phyloP scores from a whole-genome alignment of 2,329 filamentous ascomycete genomes.

The Aspergillus amoenus region DNA sequence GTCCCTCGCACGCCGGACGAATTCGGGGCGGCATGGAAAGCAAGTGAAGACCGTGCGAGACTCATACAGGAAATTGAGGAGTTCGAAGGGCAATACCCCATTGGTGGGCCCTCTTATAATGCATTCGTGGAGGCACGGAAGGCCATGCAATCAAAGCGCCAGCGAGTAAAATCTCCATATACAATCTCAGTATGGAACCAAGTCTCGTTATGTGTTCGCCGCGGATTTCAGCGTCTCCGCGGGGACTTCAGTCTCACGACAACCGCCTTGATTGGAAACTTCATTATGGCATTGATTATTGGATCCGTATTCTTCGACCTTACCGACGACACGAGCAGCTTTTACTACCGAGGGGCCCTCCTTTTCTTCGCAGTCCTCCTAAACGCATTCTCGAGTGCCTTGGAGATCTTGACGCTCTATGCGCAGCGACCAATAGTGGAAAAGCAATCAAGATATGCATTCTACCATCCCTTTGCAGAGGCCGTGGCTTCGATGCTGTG shows the following conservation, averaged over 20 bases:
- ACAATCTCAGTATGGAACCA: constrained; percentile 78
- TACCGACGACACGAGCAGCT: constrained; percentile 62
- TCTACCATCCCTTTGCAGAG: constrained; percentile 91
- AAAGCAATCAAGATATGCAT: constrained; percentile 80
- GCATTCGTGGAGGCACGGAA: constrained; percentile 43
- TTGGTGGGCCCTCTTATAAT: constrained; percentile 42
- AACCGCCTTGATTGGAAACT: constrained; percentile 66
- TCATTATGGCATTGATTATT: constrained; percentile 74
- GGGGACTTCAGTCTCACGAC: constrained; percentile 76
- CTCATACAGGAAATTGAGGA: constrained; percentile 46
- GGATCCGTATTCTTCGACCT: constrained; percentile 80
- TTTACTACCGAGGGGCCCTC: constrained; percentile 75
- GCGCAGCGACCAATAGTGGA: constrained; percentile 89
- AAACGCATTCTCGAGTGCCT: constrained; percentile 77
- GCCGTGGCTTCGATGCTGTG: constrained; percentile 80
- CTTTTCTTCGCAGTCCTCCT: constrained; percentile 86
- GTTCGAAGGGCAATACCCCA: constrained; percentile 43
- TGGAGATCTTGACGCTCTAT: constrained; percentile 85
- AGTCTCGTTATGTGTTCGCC: constrained; percentile 73
- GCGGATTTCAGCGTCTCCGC: constrained; percentile 73
- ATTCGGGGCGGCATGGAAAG: constrained; percentile 60
- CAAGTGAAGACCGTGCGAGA: constrained; percentile 48
- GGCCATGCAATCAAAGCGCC: constrained; percentile 45
- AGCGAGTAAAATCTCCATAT: constrained; percentile 72
- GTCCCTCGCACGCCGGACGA: constrained; percentile 70